A percentile compares a stretch with the other conserved stretches of the same genome.
Evolutionary conservation across 2,329 filamentous ascomycete genomes (phyloP).

Genomic region (Cordyceps militaris): DNA sequence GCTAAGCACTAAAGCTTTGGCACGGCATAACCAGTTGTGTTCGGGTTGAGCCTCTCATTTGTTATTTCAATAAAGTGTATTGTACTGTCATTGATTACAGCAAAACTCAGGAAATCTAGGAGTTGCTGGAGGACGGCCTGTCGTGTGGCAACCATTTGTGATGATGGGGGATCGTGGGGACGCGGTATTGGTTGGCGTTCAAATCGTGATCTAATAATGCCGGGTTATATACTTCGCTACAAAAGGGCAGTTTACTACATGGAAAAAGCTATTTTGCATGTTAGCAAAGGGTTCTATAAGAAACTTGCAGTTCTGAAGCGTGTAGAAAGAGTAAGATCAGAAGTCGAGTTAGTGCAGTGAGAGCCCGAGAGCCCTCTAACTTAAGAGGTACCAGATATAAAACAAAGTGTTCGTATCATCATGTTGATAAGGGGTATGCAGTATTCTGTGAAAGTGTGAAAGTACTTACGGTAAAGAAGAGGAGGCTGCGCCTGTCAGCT

Average conservation of each 20-base stretch:
- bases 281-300: background rate
- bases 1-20: background rate
- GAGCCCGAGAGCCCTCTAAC: conserved; percentile 59
- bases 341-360: conserved; percentile 80
- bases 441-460: background rate
- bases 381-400: conserved; percentile 98
- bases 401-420: conserved; percentile 60
- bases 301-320: background rate
- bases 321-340: conserved; percentile 44
- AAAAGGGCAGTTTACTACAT: background rate
- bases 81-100: conserved; percentile 1
- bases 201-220: background rate
- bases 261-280: background rate
- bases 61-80: conserved; percentile 11
- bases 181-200: background rate
- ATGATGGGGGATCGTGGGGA: background rate
- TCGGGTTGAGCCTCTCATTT: background rate
- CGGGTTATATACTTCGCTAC: background rate
- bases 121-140: background rate
- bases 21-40: background rate
- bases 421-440: conserved; percentile 32
- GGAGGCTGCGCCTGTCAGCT: background rate
- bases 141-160: background rate
- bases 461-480: conserved; percentile 1
- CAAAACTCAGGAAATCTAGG: conserved; percentile 5